These are phyloP conservation scores for Lachancea thermotolerans DNA, from an alignment of 805 yeast genomes.

Conservation along the genomic window DNA sequence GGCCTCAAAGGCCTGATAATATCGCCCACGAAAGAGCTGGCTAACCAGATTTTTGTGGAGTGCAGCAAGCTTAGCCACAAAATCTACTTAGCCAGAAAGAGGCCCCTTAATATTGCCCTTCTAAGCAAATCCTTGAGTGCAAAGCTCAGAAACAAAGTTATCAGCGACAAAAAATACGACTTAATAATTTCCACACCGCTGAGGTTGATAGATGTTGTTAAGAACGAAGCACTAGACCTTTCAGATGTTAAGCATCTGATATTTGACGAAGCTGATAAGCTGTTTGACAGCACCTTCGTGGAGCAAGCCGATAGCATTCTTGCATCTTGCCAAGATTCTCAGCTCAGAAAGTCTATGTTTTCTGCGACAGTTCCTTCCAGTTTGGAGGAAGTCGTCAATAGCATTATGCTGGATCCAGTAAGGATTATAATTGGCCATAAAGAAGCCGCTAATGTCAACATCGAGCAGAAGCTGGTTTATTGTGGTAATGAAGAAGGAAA, in stretches of 20 bases:
- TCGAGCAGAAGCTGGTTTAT: constrained; percentile 75
- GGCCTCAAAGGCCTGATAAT: constrained; percentile 73
- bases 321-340: constrained; percentile 35
- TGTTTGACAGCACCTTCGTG: constrained; percentile 80
- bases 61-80: constrained; percentile 46
- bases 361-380: constrained; percentile 94
- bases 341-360: constrained; percentile 65
- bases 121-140: constrained; percentile 66
- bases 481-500: constrained; percentile 97
- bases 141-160: constrained; percentile 56
- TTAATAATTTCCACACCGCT: constrained; percentile 83
- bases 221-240: constrained; percentile 53
- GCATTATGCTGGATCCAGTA: constrained; percentile 78
- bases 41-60: constrained; percentile 74
- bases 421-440: constrained; percentile 88
- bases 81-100: constrained; percentile 39
- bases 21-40: constrained; percentile 93
- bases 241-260: constrained; percentile 65
- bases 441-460: constrained; percentile 81
- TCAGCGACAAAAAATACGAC: constrained; percentile 61
- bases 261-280: constrained; percentile 93
- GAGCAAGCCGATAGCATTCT: constrained; percentile 87
- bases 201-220: constrained; percentile 73
- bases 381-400: constrained; percentile 80
- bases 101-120: constrained; percentile 49